Percentiles rank a stretch among this genome's conserved stretches.
phyloP scores from a whole-genome alignment of 495 filamentous ascomycete genomes.

The Talaromyces stipitatus region DNA sequence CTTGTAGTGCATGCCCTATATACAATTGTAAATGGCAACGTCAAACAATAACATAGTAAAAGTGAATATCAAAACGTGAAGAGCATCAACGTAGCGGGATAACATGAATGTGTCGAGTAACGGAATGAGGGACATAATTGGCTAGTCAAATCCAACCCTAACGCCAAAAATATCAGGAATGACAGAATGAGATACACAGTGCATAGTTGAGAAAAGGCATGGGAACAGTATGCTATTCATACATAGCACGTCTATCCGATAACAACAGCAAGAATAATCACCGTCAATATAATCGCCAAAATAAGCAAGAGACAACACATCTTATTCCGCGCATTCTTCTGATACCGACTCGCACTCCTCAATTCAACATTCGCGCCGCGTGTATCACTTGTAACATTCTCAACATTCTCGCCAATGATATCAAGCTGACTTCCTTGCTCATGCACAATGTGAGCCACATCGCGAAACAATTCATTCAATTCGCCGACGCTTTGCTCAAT shows the following conservation, averaged over 20 bases:
- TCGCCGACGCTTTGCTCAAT: constrained; percentile 96
- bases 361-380: constrained; percentile 80
- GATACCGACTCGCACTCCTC: constrained; percentile 73
- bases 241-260: constrained; percentile 53
- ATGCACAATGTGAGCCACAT: constrained; percentile 91
- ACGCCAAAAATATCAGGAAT: neutral
- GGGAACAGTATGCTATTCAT: neutral
- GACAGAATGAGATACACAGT: neutral
- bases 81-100: neutral
- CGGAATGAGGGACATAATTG: neutral
- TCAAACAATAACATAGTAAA: neutral
- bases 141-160: neutral
- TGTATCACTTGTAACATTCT: constrained; percentile 70
- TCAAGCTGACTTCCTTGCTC: constrained; percentile 89
- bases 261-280: constrained; percentile 79
- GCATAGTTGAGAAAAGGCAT: neutral
- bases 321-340: constrained; percentile 88
- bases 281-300: constrained; percentile 75
- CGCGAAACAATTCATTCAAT: constrained; percentile 91
- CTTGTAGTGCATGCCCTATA: no score
- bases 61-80: neutral
- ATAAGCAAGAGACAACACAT: constrained; percentile 91
- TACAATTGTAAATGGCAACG: neutral
- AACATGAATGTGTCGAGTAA: neutral
- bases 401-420: constrained; percentile 80